Evolutionary conservation across 1,139 yeast genomes (phyloP), one percentile per base, ranked within the genome.

Genomic region (Kurtzmaniella quercitrusa): DNA sequence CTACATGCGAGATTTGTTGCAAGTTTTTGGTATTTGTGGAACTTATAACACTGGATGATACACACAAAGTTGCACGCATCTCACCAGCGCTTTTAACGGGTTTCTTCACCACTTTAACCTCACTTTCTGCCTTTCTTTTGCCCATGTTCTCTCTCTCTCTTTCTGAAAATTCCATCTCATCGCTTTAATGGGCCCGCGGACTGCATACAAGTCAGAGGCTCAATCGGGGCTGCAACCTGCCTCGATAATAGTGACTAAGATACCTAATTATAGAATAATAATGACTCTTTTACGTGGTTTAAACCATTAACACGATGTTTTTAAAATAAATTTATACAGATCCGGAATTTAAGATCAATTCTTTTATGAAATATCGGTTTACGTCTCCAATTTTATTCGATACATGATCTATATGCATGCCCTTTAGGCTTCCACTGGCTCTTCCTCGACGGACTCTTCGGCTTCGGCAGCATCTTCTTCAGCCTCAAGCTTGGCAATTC

Each of bases 1-100:
- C 81, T 2, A 82, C 71, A 45, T 76, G 69, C 0, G 95, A 88
- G 11, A 79, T 80, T 59, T 88, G 96, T 49, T 83, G 83, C 42
- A 86, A 65, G 51, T 82, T 83, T 42, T 64, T 64, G 40, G 93
- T 85, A 58, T 79, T 77, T 16, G 76, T 56, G 5, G 50, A 48
- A 2, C 75, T 65, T 16, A 84, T 73, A 4, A 78, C 71, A 1
- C 81, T 70, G 1, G 88, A 76, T 2, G 93, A 88, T 33, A 87
- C 70, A 60, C 94, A 84, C 15, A 83, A 52, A 2, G 86, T 70
- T 47, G 68, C 68, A 47, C 55, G 61, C 3, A 49, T 48, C 14
- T 56, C 54, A 5, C 61, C 54, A 6, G 40, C 39, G 1, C 53
- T 36, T 47, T 67, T 68, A 33, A 54, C 48, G 3, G 74, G 72